Evolutionary conservation across 192 early-diverging fungal species (phyloP).

Genomic region (Entomortierella parvispora): DNA sequence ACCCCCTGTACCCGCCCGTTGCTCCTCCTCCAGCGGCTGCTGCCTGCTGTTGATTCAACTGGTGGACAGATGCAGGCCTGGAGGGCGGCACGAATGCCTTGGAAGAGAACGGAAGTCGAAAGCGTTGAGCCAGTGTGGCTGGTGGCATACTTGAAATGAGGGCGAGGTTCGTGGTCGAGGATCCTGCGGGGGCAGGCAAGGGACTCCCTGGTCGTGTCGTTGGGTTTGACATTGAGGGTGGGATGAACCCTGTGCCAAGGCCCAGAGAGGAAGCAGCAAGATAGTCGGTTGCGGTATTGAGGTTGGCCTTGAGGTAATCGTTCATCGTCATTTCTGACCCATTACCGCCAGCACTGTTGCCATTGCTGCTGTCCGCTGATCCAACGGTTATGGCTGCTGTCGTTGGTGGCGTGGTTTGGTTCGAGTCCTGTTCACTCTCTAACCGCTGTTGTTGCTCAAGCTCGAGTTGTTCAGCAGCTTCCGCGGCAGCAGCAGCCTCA

Average conservation of each 20-base stretch:
- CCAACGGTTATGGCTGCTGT: neutral
- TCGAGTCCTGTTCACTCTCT: neutral
- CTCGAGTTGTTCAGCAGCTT: slow-evolving; percentile 36
- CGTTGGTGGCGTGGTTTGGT: neutral
- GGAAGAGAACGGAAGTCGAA: slow-evolving; percentile 49
- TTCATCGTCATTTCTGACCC: slow-evolving; percentile 22
- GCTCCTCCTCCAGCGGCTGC: slow-evolving; percentile 8
- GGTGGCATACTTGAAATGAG: slow-evolving; percentile 14
- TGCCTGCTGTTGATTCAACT: slow-evolving; percentile 7
- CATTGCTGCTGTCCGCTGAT: slow-evolving; percentile 4
- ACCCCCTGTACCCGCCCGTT: slow-evolving; percentile 1
- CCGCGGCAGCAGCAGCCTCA: slow-evolving; percentile 35
- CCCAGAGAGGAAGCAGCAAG: slow-evolving; percentile 24
- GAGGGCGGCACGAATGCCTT: slow-evolving; percentile 43
- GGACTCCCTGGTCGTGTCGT: slow-evolving; percentile 36
- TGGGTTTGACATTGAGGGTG: slow-evolving; percentile 27
- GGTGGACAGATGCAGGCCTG: slow-evolving; percentile 40
- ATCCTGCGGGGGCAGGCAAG: slow-evolving; percentile 2
- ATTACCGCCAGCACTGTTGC: slow-evolving; percentile 3
- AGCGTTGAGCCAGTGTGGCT: slow-evolving; percentile 30
- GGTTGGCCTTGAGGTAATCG: slow-evolving; percentile 21
- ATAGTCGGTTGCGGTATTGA: slow-evolving; percentile 20
- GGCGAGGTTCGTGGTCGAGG: slow-evolving; percentile 17
- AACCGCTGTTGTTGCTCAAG: slow-evolving; percentile 31
- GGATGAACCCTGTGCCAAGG: slow-evolving; percentile 31